Evolutionary conservation across 2,329 filamentous ascomycete genomes (phyloP), one percentile per base, ranked within the genome.

Genomic region (Exophiala bonariae): DNA sequence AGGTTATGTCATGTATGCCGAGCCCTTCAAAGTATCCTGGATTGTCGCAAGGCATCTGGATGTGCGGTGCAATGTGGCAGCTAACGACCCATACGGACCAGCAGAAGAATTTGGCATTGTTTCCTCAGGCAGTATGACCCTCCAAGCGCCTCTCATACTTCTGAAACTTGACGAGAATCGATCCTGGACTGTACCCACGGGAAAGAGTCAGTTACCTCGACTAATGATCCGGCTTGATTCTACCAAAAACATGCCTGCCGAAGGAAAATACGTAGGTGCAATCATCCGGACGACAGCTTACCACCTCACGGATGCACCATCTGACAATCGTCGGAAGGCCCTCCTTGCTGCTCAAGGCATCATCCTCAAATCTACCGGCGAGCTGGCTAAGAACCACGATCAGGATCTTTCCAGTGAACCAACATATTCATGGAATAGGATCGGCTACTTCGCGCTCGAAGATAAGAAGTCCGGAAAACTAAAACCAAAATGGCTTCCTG

Each of bases 271-370:
- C 37, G 2, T 36, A 20, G 55, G 52, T 16, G 50, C 44, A 4
- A 57, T 59, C 51, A 45, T 57, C 48, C 48, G 54, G 43, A 56
- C 56, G 19, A 57, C 46, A 22, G 48, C 52, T 32, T 59, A 58
- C 36, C 52, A 56, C 32, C 49, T 53, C 23, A 50, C 37, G 8
- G 42, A 46, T 17, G 19, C 14, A 7, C 14, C n/a, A 16, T 4
- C 44, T 10, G 44, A 26, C 31, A 6, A 18, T n/a, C n/a, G 23
- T 13, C 16, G 44, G 28, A 51, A 51, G 22, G 37, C 47, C 14
- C 33, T 51, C 11, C 48, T 51, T 17, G 48, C 48, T 5, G 44
- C 40, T 3, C 48, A 51, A 18, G 48, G 48, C 4, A 43, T 51
- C n/a, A 11, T 51, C 31, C 43, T 51, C 32, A 17, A 30, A 4